Evolutionary conservation across 2,329 filamentous ascomycete species (phyloP).

Genomic region (Aspergillus sp.): DNA sequence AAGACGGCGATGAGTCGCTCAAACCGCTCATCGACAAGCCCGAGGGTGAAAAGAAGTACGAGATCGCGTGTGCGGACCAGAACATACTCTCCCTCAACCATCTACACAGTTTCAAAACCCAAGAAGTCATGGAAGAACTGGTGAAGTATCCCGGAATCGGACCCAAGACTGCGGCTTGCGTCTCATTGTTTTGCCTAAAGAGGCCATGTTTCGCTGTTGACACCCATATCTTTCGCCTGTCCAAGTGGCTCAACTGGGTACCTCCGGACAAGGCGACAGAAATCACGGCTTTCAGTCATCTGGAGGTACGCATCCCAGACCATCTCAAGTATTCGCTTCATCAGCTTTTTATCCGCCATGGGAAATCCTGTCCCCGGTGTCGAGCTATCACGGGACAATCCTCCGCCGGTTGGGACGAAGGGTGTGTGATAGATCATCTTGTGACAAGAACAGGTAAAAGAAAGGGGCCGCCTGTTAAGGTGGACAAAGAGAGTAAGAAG

Average conservation of each 20-base stretch:
- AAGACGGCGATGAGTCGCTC: slow-evolving; percentile 40
- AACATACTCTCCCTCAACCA: slow-evolving; percentile 66
- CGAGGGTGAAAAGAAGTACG: slow-evolving; percentile 53
- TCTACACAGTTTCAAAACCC: slow-evolving; percentile 54
- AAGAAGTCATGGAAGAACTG: slow-evolving; percentile 59
- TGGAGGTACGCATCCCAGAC: slow-evolving; percentile 61
- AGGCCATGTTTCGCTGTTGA: slow-evolving; percentile 65
- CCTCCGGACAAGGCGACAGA: slow-evolving; percentile 49
- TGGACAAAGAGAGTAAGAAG: background rate
- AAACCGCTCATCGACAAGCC: slow-evolving; percentile 33
- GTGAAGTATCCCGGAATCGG: slow-evolving; percentile 63
- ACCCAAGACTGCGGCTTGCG: slow-evolving; percentile 66
- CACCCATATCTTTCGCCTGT: slow-evolving; percentile 65
- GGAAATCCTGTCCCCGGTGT: slow-evolving; percentile 61
- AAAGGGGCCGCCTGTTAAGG: slow-evolving; percentile 23
- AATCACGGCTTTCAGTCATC: slow-evolving; percentile 57
- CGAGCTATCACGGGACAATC: slow-evolving; percentile 60
- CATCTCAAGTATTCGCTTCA: slow-evolving; percentile 64
- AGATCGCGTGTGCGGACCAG: slow-evolving; percentile 58
- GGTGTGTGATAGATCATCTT: slow-evolving; percentile 64
- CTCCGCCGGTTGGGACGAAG: slow-evolving; percentile 62
- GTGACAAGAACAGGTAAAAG: slow-evolving; percentile 58
- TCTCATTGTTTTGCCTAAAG: slow-evolving; percentile 64
- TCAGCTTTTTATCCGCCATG: slow-evolving; percentile 62
- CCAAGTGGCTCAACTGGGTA: slow-evolving; percentile 62